Evolutionary conservation across 768 basidiomycete genomes (phyloP).

Genomic region (Leccinum variicolor): DNA sequence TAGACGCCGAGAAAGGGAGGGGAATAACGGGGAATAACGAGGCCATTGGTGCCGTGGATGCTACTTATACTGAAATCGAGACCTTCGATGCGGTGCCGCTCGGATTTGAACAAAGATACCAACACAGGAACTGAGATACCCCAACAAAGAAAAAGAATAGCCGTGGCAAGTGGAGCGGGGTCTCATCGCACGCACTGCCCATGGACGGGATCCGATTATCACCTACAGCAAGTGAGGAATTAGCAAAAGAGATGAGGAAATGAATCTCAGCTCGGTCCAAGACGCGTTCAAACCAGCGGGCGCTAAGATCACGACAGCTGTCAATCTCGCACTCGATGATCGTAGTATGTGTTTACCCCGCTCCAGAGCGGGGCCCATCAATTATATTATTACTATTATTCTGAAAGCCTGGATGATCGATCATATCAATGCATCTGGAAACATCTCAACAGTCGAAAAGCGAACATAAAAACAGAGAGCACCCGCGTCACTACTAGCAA

Average conservation of each 20-base stretch:
- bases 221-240: too few relatives aligned
- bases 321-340: too few relatives aligned
- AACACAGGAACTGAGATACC: not conserved
- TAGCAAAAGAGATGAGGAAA: not conserved
- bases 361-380: not conserved
- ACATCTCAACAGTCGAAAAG: not conserved
- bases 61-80: not conserved
- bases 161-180: not conserved
- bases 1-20: not conserved
- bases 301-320: not conserved
- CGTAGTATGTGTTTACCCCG: not conserved
- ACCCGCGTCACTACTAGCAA: slow-evolving; percentile 5
- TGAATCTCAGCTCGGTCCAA: not conserved
- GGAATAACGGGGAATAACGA: not conserved
- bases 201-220: not conserved
- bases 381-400: not conserved
- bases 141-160: not conserved
- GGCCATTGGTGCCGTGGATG: not conserved
- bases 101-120: not conserved
- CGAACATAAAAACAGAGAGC: not conserved
- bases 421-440: not conserved
- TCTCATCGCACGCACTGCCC: not conserved
- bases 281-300: not conserved
- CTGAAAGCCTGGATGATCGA: not conserved
- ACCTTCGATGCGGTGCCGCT: not conserved